A percentile compares a stretch with the other conserved stretches of the same genome.
Evolutionary conservation across 2,329 filamentous ascomycete genomes (phyloP).

Genomic region (Cytospora leucostoma): DNA sequence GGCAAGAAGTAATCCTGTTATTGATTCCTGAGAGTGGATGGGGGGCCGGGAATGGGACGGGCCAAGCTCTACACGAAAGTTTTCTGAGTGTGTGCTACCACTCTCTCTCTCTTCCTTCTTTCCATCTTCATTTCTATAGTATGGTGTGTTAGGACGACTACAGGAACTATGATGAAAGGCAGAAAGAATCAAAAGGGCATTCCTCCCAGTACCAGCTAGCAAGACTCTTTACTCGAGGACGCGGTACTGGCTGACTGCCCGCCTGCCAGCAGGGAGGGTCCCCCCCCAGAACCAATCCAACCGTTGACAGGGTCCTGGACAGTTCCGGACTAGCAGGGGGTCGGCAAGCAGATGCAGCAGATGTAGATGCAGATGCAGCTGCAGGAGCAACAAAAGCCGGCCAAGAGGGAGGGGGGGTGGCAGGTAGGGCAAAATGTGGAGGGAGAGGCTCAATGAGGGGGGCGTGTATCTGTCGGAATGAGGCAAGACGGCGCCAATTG

Average conservation of each 20-base stretch:
- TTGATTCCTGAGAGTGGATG: background rate
- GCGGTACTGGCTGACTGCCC: background rate
- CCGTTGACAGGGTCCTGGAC: constrained; percentile 16
- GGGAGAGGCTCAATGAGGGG: background rate
- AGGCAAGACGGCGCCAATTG: constrained; percentile 17
- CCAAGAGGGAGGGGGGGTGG: background rate
- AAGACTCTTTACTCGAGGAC: background rate
- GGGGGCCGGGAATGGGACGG: background rate
- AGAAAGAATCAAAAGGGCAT: constrained; percentile 15
- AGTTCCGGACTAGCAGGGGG: constrained; percentile 17
- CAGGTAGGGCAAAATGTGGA: constrained; percentile 8
- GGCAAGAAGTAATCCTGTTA: constrained; percentile 6
- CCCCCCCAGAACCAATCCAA: constrained; percentile 4
- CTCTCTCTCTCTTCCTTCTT: background rate
- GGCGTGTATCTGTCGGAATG: constrained; percentile 20
- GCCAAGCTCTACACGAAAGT: constrained; percentile 24
- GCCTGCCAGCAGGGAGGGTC: background rate
- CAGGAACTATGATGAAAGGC: constrained; percentile 24
- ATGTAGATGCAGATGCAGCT: constrained; percentile 3
- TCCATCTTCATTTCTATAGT: background rate
- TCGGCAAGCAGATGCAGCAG: constrained; percentile 12
- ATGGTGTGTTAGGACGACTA: constrained; percentile 2
- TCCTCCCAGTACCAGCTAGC: constrained; percentile 5
- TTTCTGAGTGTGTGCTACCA: constrained; percentile 7
- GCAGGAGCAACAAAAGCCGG: constrained; percentile 20